These are phyloP conservation scores for Mimosa pudica DNA, from an alignment of 306 rosid species.

Conservation along the genomic window DNA sequence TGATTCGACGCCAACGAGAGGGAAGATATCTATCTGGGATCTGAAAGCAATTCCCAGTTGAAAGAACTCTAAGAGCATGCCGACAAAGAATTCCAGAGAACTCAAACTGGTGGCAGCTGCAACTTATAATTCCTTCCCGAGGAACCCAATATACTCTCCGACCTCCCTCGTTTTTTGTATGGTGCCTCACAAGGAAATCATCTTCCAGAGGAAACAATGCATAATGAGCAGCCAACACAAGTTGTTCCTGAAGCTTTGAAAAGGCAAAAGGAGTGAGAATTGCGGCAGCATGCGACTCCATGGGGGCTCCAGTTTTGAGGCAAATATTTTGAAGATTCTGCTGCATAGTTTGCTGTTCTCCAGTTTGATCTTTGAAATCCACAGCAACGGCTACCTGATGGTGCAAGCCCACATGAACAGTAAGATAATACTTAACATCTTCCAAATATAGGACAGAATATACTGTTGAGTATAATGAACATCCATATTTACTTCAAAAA, in stretches of 20 bases:
- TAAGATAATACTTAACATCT: constrained; percentile 2
- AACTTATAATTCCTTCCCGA: constrained; percentile 84
- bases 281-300: constrained; percentile 95
- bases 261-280: constrained; percentile 90
- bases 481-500: neutral
- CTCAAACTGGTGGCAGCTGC: constrained; percentile 94
- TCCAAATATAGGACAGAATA: constrained; percentile 19
- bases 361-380: constrained; percentile 96
- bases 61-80: constrained; percentile 90
- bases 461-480: neutral
- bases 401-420: constrained; percentile 37
- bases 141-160: constrained; percentile 79
- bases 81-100: constrained; percentile 93
- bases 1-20: constrained; percentile 86
- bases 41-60: constrained; percentile 93
- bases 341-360: constrained; percentile 98
- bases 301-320: constrained; percentile 97
- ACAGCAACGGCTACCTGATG: constrained; percentile 89
- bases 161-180: constrained; percentile 90
- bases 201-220: constrained; percentile 88
- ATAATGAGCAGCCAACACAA: constrained; percentile 95
- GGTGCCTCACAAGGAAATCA: constrained; percentile 94
- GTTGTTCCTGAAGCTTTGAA: constrained; percentile 94
- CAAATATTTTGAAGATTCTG: constrained; percentile 95
- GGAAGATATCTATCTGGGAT: constrained; percentile 94